Evolutionary conservation across 768 basidiomycete genomes (phyloP), one percentile per base, ranked within the genome.

Genomic region (Lactarius quietus): DNA sequence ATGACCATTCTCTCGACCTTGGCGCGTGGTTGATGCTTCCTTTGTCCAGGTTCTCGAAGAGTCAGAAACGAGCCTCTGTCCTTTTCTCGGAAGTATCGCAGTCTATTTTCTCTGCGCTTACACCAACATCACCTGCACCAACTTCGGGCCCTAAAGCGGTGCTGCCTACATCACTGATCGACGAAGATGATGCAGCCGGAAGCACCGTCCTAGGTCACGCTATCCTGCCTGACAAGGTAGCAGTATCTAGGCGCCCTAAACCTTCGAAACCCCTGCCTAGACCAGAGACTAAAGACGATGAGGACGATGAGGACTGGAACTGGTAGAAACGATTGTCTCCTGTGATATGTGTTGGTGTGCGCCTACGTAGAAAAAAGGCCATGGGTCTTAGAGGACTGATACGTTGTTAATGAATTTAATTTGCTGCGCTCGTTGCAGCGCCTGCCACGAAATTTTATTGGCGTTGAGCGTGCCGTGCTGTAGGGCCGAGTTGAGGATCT

Each of bases 11-110:
- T 51, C 43, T 61, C 66, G 67, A 67, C 63, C 38, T n/a, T 26
- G 26, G 10, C 26, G 48, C 48, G 26, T 51, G 48, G 48, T 53
- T 64, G 39, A 56, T n/a, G 36, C 15, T 35, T 23, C 35, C 15
- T 31, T 23, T 28, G 9, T 29, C 57, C 66, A 90, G 89, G n/a
- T 82, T 90, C 70, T 77, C 84, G 20, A 88, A 86, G 69, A 80
- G 78, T 70, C 86, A 86, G 64, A 89, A 88, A 74, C 85, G 88
- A 26, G 88, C 88, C 0, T 88, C 88, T 0, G 68, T 83, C 1
- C 79, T 90, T 35, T 72, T 90, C 60, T 82, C 86, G 0, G 89
- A 89, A 72, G 82, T 89, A 23, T 86, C 86, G 6, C 80, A 81
- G 66, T 80, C 82, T 45, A 77, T 86, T 39, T 80, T 80, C 12